Evolutionary conservation across 495 filamentous ascomycete genomes (phyloP).

Genomic region (Aspergillus saccharolyticus): DNA sequence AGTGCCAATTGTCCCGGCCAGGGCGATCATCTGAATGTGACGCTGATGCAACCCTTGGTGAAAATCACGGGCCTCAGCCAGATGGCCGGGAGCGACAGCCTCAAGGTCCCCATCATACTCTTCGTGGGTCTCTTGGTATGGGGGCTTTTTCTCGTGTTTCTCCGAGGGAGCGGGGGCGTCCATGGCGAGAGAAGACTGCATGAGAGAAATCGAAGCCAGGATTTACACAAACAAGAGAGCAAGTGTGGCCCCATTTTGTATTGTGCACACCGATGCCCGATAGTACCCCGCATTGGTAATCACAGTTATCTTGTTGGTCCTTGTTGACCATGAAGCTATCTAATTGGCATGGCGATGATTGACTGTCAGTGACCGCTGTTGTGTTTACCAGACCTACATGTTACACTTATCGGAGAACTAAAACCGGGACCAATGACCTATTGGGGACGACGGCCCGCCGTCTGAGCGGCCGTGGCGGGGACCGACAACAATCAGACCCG

Average conservation of each 20-base stretch:
- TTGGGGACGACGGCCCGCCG: not conserved
- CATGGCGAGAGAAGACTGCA: not conserved
- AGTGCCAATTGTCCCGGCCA: conserved; percentile 58
- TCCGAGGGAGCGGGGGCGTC: not conserved
- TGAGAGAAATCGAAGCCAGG: not conserved
- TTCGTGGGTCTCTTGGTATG: not conserved
- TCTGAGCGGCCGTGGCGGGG: no score
- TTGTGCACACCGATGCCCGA: not conserved
- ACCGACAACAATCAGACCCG: no score
- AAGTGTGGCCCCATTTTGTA: not conserved
- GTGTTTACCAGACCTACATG: not conserved
- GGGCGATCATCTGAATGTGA: conserved; percentile 43
- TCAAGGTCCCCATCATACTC: not conserved
- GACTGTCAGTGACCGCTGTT: not conserved
- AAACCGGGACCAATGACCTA: not conserved
- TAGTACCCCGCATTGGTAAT: conserved; percentile 1
- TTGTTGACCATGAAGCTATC: not conserved
- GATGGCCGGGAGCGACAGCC: not conserved
- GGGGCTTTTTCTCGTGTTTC: conserved; percentile 1
- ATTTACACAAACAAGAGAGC: not conserved
- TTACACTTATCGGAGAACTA: not conserved
- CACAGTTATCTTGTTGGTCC: not conserved
- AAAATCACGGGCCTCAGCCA: not conserved
- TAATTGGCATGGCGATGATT: not conserved
- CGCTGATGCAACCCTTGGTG: conserved; percentile 23